phyloP scores from a whole-genome alignment of 805 yeast genomes.

The Blastobotrys mokoenaii region DNA sequence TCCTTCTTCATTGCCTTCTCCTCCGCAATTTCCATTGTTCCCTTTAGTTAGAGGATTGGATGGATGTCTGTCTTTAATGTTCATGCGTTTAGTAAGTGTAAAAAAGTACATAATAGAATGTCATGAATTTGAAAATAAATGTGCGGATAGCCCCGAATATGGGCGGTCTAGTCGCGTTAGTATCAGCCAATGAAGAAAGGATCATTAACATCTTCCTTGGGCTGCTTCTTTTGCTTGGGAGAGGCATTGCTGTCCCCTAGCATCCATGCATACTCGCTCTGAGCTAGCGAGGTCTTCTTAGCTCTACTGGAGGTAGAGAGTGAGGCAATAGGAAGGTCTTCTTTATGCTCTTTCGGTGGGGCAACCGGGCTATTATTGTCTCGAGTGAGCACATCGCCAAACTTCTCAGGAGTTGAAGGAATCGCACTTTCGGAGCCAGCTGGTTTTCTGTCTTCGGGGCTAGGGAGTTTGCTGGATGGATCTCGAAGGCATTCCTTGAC shows the following conservation, averaged over 20 bases:
- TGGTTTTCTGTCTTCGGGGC: not conserved
- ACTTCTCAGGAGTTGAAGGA: not conserved
- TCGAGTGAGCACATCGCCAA: not conserved
- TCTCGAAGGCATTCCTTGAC: constrained; percentile 8
- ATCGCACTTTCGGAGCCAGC: not conserved
- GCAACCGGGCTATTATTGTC: too few relatives aligned
- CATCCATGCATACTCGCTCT: constrained; percentile 24
- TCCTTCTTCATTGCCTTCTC: too few relatives aligned
- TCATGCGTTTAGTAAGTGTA: too few relatives aligned
- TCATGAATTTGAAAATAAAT: not conserved
- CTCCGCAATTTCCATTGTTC: too few relatives aligned
- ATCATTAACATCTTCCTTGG: not conserved
- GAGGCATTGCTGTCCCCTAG: constrained; percentile 9
- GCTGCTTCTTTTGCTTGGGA: not conserved
- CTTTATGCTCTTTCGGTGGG: not conserved
- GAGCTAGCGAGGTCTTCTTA: constrained; percentile 15
- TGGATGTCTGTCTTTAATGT: too few relatives aligned
- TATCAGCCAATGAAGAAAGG: not conserved
- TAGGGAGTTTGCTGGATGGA: too few relatives aligned
- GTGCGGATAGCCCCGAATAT: too few relatives aligned
- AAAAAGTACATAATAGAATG: too few relatives aligned
- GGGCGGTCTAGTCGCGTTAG: not conserved
- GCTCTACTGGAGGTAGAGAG: not conserved
- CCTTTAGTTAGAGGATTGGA: too few relatives aligned
- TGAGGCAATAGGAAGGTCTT: not conserved